These are phyloP conservation scores for Pelargonium hybrid DNA, from an alignment of 441 rosid species.

Conservation along the genomic window DNA sequence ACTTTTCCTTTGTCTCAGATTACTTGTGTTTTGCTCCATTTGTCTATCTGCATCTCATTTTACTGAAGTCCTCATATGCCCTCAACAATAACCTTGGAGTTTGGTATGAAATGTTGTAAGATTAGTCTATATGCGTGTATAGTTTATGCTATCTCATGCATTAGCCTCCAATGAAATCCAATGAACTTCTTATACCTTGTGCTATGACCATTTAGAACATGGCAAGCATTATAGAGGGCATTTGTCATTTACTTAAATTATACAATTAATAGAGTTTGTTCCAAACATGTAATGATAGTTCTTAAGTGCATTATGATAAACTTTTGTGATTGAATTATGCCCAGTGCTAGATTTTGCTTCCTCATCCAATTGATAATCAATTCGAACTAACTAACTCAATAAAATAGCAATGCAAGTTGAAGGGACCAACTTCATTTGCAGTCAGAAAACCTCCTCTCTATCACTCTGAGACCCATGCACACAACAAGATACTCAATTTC, in stretches of 20 bases:
- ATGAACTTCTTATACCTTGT: background rate
- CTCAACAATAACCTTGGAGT: background rate
- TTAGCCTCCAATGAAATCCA: background rate
- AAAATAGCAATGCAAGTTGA: background rate
- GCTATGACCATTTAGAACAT: background rate
- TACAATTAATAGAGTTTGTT: background rate
- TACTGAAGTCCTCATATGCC: background rate
- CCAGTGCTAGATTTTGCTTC: background rate
- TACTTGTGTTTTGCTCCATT: background rate
- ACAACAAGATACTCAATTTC: background rate
- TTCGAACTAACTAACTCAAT: background rate
- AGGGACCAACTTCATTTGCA: background rate
- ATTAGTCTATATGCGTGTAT: background rate
- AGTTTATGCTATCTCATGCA: background rate
- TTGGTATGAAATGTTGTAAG: background rate
- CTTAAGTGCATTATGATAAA: background rate
- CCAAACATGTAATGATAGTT: background rate
- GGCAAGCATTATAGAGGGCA: background rate
- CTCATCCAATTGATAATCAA: background rate
- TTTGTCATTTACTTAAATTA: too few relatives aligned
- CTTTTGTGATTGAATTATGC: background rate
- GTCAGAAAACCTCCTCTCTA: background rate
- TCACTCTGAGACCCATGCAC: background rate
- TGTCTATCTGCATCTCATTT: background rate
- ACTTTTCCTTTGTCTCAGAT: constrained; percentile 17